A percentile compares a stretch with the other conserved stretches of the same genome.
Evolutionary conservation across 352 stramenopile species (phyloP).

Genomic region (Phytopythium vexans): DNA sequence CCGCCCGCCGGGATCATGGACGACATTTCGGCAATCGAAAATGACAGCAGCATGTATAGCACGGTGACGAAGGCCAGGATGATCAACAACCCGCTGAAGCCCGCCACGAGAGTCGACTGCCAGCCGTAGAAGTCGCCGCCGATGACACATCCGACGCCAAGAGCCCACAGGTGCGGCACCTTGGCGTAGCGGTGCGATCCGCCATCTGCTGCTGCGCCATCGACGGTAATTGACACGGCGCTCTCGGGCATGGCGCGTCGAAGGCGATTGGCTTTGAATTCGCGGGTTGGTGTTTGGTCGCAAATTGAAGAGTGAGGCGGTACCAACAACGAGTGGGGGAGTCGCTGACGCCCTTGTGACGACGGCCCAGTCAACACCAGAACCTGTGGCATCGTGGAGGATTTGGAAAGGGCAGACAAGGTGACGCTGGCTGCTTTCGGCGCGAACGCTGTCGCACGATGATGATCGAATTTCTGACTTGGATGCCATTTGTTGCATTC

Average conservation of each 20-base stretch:
- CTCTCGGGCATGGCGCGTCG: slow-evolving; percentile 2
- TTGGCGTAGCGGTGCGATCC: slow-evolving; percentile 37
- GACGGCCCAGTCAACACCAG: neutral
- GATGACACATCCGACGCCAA: slow-evolving; percentile 46
- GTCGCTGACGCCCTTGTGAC: neutral
- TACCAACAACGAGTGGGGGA: neutral
- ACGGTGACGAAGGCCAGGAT: slow-evolving; percentile 52
- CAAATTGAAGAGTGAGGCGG: slow-evolving; percentile 21
- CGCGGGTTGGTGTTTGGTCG: slow-evolving; percentile 2
- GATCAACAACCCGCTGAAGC: slow-evolving; percentile 55
- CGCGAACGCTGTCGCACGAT: no score
- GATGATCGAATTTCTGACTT: no score
- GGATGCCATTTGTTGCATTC: no score
- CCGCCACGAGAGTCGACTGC: slow-evolving; percentile 49
- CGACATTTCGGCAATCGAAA: slow-evolving; percentile 65
- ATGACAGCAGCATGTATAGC: slow-evolving; percentile 56
- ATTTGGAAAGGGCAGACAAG: no score
- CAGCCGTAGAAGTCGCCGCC: slow-evolving; percentile 60
- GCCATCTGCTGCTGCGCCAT: slow-evolving; percentile 7
- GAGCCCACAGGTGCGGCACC: slow-evolving; percentile 51
- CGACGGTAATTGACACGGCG: slow-evolving; percentile 13
- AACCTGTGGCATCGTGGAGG: no score
- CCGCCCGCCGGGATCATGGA: slow-evolving; percentile 46
- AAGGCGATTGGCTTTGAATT: slow-evolving; percentile 1
- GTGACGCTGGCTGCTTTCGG: no score